A percentile compares a stretch with the other conserved stretches of the same genome.
phyloP scores from a whole-genome alignment of 2,329 filamentous ascomycete species.

The Microdochium trichocladiopsis region DNA sequence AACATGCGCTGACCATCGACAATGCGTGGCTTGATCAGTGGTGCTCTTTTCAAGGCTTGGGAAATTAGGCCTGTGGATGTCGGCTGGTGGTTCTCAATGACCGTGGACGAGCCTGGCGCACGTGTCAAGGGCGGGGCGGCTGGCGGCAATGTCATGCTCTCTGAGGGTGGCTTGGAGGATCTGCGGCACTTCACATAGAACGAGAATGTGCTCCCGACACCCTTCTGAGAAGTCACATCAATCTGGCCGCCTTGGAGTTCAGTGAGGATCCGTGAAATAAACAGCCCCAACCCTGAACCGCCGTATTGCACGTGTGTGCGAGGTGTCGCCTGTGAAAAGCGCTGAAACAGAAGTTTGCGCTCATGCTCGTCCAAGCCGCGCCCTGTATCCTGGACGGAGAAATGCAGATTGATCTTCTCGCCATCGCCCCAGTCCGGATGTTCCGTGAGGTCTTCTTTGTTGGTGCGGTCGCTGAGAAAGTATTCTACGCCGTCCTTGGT shows the following conservation, averaged over 20 bases:
- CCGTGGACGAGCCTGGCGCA: constrained; percentile 24
- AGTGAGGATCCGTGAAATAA: constrained; percentile 69
- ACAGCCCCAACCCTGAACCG: constrained; percentile 63
- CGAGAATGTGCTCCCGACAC: constrained; percentile 65
- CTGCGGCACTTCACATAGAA: constrained; percentile 68
- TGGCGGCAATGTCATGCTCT: constrained; percentile 24
- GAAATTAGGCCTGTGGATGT: constrained; percentile 8
- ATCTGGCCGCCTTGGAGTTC: constrained; percentile 75
- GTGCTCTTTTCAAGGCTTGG: constrained; percentile 5
- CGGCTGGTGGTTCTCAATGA: constrained; percentile 18
- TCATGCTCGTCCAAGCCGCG: constrained; percentile 59
- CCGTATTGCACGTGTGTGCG: constrained; percentile 68
- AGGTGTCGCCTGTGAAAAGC: constrained; percentile 62
- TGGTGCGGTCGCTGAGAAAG: constrained; percentile 35
- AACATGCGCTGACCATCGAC: constrained; percentile 27
- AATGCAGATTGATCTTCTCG: constrained; percentile 64
- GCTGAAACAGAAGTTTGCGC: constrained; percentile 58
- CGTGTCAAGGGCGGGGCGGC: constrained; percentile 16
- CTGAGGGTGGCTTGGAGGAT: constrained; percentile 31
- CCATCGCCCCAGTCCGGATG: constrained; percentile 64
- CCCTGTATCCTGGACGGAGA: constrained; percentile 66
- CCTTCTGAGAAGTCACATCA: constrained; percentile 60
- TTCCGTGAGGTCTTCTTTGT: constrained; percentile 38
- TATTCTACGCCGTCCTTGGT: constrained; percentile 34
- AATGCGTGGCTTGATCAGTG: constrained; percentile 13